Base-by-base conservation (phyloP, 768 basidiomycete genomes). In the Solioccasus polychromus region DNA sequence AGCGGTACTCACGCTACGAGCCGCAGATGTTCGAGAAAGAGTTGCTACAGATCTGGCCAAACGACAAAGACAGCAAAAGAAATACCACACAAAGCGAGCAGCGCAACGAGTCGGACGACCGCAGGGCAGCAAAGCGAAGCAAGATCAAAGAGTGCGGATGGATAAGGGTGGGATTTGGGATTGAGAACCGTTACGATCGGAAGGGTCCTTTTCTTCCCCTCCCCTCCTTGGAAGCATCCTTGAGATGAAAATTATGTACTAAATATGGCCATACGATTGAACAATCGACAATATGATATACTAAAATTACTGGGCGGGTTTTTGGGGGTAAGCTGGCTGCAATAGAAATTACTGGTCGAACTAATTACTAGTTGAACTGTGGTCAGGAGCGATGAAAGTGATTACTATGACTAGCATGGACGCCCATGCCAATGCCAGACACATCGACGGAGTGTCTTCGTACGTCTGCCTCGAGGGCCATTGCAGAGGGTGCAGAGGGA, bases 61-160 rank as follows among this genome's bases (percentile, higher is more conserved):
- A 58, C 82, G 80, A 3, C 74, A 78, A 17, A 77, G 77, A 47
- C 76, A 87, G 55, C 76, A 86, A 58, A 75, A 77, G 46, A 89
- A 88, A 62, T 79, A 88, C 61, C 92, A 94, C 68, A 81, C 87
- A 1, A 88, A 84, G 65, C 78, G 82, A 50, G 74, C 77, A 7
- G 73, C 73, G 3, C 76, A 78, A 43, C 73, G 80, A 44, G 78
- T 74, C 23, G 87, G 87, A 20, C 72, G 88, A 30, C 71, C 81
- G 19, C 81, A 83, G 53, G 92, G 92, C 18, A 91, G 87, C 62
- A 94, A 94, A 62, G 83, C 83, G 44, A 94, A 91, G 68, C 81
- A 83, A 59, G 88, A 92, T 57, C 76, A 68, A 24, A 72, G 78
- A 47, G 76, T 89, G 10, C 82, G 79, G 55, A 39, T 78, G 32